Conservation (phyloP, 176 grass and related monocot species). For the Rhipidocladum racemiflorum region DNA sequence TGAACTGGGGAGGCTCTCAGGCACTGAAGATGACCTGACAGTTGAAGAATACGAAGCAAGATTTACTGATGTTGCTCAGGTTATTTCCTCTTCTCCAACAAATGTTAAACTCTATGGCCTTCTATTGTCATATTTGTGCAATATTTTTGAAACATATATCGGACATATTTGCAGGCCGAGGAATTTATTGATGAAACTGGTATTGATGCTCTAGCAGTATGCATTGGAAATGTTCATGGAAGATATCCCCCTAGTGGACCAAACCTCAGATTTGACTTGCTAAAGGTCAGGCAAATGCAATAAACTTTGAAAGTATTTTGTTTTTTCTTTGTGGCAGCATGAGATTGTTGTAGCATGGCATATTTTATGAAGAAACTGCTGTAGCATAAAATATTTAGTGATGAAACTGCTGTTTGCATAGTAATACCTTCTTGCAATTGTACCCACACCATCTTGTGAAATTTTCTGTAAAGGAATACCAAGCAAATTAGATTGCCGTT, state of each 20-base stretch:
- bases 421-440: not conserved
- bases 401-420: not conserved
- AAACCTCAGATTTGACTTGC: constrained; percentile 73
- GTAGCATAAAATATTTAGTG: not conserved
- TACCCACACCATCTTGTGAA: not conserved
- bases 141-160: constrained; percentile 13
- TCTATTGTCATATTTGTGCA: constrained; percentile 24
- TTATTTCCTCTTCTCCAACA: constrained; percentile 35
- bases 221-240: constrained; percentile 95
- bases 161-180: constrained; percentile 58
- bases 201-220: constrained; percentile 86
- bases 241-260: constrained; percentile 79
- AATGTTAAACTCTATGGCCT: constrained; percentile 9
- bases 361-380: not conserved
- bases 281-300: constrained; percentile 64
- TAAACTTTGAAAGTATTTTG: not conserved
- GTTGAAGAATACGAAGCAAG: constrained; percentile 83
- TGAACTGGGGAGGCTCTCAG: constrained; percentile 86
- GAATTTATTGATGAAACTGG: constrained; percentile 82
- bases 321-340: not conserved
- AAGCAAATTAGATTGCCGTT: not conserved
- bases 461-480: not conserved
- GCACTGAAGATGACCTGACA: constrained; percentile 88
- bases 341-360: not conserved
- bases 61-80: constrained; percentile 81